Evolutionary conservation across 805 yeast species (phyloP).

Genomic region (Jamesozyma jinghongensis): DNA sequence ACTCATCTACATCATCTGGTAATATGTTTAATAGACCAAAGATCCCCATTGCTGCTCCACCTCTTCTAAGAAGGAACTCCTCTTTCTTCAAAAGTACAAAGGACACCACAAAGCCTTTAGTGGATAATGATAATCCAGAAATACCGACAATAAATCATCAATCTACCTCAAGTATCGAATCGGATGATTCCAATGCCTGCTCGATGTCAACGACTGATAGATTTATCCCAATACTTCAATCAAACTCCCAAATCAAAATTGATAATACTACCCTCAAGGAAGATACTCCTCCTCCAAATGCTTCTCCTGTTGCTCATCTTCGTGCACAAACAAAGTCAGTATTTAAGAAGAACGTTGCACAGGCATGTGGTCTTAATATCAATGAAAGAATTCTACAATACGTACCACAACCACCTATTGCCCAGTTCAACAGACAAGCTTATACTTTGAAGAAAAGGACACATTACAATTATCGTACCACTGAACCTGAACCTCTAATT

Average conservation of each 20-base stretch:
- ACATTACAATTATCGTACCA: conserved; percentile 19
- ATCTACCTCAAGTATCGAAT: neutral
- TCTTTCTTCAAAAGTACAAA: conserved; percentile 25
- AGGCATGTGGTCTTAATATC: conserved; percentile 84
- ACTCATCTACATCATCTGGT: neutral
- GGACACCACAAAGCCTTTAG: conserved; percentile 8
- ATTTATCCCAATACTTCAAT: conserved; percentile 51
- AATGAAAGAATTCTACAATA: conserved; percentile 78
- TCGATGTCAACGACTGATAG: conserved; percentile 37
- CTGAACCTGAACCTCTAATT: conserved; percentile 42
- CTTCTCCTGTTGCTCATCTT: conserved; percentile 37
- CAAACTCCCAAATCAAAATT: conserved; percentile 32
- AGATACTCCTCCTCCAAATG: conserved; percentile 40
- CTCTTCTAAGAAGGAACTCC: conserved; percentile 25
- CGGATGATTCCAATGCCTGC: conserved; percentile 1
- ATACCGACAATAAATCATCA: neutral
- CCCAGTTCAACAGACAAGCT: conserved; percentile 24
- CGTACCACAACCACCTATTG: conserved; percentile 73
- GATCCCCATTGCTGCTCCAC: conserved; percentile 24
- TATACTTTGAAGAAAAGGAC: conserved; percentile 25
- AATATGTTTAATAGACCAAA: conserved; percentile 18
- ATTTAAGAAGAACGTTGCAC: conserved; percentile 78
- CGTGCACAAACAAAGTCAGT: conserved; percentile 36
- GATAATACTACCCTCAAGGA: conserved; percentile 23
- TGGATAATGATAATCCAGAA: neutral